Conservation (phyloP, 1,284 basidiomycete species). For the Kwoniella shivajii region DNA sequence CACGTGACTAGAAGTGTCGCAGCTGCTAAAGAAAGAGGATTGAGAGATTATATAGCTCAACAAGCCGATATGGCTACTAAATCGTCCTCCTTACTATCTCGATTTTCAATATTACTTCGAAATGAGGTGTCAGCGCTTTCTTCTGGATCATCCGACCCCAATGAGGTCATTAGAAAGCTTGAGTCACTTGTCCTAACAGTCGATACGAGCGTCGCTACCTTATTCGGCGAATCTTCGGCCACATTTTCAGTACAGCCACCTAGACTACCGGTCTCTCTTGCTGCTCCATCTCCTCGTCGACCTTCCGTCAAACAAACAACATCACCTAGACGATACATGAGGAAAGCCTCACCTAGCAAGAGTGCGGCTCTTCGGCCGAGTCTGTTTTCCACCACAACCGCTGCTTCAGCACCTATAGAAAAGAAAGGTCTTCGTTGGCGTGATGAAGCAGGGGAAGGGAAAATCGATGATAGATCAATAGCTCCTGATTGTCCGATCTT, state of each 20-base stretch:
- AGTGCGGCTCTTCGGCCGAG: slow-evolving; percentile 6
- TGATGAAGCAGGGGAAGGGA: slow-evolving; percentile 22
- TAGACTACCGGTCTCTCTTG: slow-evolving; percentile 13
- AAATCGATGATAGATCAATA: slow-evolving; percentile 22
- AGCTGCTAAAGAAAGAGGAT: slow-evolving; percentile 68
- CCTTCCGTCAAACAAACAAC: slow-evolving; percentile 4
- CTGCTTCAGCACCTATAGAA: not conserved
- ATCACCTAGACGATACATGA: slow-evolving; percentile 5
- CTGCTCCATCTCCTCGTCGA: slow-evolving; percentile 21
- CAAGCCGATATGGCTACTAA: slow-evolving; percentile 69
- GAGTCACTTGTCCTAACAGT: slow-evolving; percentile 13
- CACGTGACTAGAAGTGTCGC: slow-evolving; percentile 69
- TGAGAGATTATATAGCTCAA: slow-evolving; percentile 65
- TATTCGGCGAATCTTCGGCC: slow-evolving; percentile 17
- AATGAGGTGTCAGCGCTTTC: slow-evolving; percentile 8
- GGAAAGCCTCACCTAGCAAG: slow-evolving; percentile 16
- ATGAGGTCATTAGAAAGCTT: slow-evolving; percentile 14
- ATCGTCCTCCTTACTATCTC: slow-evolving; percentile 19
- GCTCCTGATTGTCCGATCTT: slow-evolving; percentile 22
- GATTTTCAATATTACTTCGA: slow-evolving; percentile 11
- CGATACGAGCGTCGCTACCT: slow-evolving; percentile 10
- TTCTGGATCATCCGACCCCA: not conserved
- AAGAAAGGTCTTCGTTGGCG: slow-evolving; percentile 16
- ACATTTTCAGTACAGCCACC: slow-evolving; percentile 1
- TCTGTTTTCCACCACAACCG: slow-evolving; percentile 4